These are phyloP conservation scores for Tricholomella constricta DNA, from an alignment of 768 basidiomycete genomes.

Conservation along the genomic window DNA sequence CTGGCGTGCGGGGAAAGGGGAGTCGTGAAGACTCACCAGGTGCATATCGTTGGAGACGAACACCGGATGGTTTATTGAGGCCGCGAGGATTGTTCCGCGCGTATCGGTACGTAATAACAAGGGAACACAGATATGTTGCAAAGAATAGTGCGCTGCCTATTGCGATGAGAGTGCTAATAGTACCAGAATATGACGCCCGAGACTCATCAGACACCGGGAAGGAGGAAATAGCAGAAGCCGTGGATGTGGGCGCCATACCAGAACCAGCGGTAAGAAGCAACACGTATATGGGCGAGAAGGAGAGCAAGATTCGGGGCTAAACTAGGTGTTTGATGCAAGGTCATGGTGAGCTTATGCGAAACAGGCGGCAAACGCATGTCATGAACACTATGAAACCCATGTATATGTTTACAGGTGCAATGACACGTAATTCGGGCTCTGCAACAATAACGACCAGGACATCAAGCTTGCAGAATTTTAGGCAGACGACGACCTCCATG, in stretches of 20 bases:
- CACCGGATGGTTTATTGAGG: constrained; percentile 51
- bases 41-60: constrained; percentile 49
- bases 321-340: no score
- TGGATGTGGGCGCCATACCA: background rate
- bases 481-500: no score
- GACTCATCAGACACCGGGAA: background rate
- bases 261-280: background rate
- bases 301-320: background rate
- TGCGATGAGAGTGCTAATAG: constrained; percentile 24
- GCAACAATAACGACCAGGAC: no score
- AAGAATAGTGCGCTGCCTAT: constrained; percentile 24
- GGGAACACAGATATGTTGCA: constrained; percentile 49
- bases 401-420: no score
- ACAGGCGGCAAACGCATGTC: no score
- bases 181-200: constrained; percentile 18
- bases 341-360: no score
- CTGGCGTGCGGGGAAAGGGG: background rate
- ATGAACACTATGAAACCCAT: no score
- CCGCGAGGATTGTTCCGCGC: constrained; percentile 46
- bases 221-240: background rate
- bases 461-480: no score
- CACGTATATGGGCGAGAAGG: background rate
- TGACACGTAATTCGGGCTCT: no score
- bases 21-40: constrained; percentile 42
- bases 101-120: constrained; percentile 53